Evolutionary conservation across 1,139 yeast species (phyloP).

Genomic region (Saccharomyces hybrid): DNA sequence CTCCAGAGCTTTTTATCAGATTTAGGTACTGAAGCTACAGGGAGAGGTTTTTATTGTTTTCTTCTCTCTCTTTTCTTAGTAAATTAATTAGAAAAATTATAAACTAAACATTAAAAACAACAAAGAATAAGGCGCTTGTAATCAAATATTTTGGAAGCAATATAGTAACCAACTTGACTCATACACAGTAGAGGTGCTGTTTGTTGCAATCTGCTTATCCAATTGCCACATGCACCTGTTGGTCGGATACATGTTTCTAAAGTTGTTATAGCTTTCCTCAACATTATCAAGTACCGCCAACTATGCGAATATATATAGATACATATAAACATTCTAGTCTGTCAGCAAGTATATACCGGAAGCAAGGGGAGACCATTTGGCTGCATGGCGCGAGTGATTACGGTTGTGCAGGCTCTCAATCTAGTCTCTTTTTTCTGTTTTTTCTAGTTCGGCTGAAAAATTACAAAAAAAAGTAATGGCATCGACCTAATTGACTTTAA

Average conservation of each 20-base stretch:
- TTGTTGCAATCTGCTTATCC: neutral
- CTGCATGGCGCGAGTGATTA: neutral
- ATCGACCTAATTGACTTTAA: neutral
- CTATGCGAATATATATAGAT: neutral
- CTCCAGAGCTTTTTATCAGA: no score
- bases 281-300: neutral
- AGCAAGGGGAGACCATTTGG: neutral
- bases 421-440: neutral
- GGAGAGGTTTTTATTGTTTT: neutral
- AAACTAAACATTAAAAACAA: neutral
- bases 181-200: neutral
- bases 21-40: neutral
- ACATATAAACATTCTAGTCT: neutral
- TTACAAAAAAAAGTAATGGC: neutral
- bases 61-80: neutral
- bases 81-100: no score
- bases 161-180: neutral
- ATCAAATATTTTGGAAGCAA: neutral
- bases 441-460: neutral
- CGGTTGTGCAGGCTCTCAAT: neutral
- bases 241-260: neutral
- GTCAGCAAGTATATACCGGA: neutral
- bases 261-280: neutral
- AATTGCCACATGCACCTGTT: neutral
- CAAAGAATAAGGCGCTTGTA: neutral